Base-by-base conservation (phyloP, 2,329 filamentous ascomycete species). In the Tolypocladium endophyticum region DNA sequence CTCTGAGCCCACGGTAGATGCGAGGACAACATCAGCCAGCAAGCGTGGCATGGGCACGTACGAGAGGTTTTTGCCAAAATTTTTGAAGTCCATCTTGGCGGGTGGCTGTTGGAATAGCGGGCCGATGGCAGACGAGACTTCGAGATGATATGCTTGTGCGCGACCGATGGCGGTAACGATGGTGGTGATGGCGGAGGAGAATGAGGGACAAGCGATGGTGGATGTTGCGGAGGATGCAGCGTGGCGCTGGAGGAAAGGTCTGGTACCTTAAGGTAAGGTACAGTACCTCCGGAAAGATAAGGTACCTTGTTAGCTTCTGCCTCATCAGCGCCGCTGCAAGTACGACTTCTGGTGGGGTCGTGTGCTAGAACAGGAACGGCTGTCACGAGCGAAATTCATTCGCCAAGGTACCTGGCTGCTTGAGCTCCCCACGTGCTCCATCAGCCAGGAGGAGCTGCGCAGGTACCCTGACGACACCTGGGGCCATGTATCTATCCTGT, bases 71-170 rank as follows among this genome's bases (percentile, higher is more conserved):
- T 81, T 84, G 69, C 81, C 78, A 60, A 85, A 74, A 66, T 76
- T 81, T 71, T 82, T 83, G 76, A 85, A 84, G 67, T 85, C 81
- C 81, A 84, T 84, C 60, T 64, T 72, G 67, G 39, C 61, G 45
- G 59, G 47, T 41, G 33, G 33, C 35, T 8, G n/a, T 28, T 9
- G n/a, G 28, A 4, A 18, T 12, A 25, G 25, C 18, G 50, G 20
- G 50, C 11, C 28, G 30, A 14, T 9, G 50, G 28, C 47, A n/a
- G 18, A 52, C 8, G 28, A 52, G 28, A 16, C 8, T n/a, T 25
- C n/a, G 28, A 57, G 43, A 25, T 45, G 56, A 23, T 23, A 33
- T n/a, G 50, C 20, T 23, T 36, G 50, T 53, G 50, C 50, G 50
- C 35, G 30, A 20, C 30, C 18, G 47, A 33, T 25, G 25, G 45